Conservation (phyloP, 805 yeast genomes). For the Lachancea meyersii region DNA sequence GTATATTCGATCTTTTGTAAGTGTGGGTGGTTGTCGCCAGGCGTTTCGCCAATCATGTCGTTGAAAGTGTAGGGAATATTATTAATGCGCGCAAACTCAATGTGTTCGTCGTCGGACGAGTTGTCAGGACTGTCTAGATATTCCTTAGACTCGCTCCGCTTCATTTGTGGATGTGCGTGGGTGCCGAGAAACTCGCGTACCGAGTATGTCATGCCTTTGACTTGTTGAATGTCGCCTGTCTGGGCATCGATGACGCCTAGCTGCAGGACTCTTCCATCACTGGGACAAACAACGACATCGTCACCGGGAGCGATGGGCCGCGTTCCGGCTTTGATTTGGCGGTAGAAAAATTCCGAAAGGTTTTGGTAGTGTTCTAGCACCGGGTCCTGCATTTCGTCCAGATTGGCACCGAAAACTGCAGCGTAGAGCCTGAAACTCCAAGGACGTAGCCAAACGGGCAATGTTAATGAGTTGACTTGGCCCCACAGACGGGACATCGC, state of each 20-base stretch:
- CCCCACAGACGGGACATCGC: conserved; percentile 96
- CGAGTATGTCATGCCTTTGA: conserved; percentile 91
- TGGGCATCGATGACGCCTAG: conserved; percentile 63
- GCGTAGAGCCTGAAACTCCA: conserved; percentile 80
- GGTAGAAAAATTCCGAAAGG: conserved; percentile 84
- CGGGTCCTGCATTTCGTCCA: conserved; percentile 82
- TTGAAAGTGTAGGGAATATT: conserved; percentile 68
- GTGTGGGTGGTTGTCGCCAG: conserved; percentile 35
- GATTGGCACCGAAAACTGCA: conserved; percentile 73
- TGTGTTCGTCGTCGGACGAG: conserved; percentile 30
- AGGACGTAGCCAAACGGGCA: conserved; percentile 83
- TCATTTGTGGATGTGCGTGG: conserved; percentile 31
- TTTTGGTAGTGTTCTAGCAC: conserved; percentile 70
- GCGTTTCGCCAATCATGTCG: conserved; percentile 53
- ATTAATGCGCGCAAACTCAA: conserved; percentile 70
- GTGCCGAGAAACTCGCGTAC: conserved; percentile 81
- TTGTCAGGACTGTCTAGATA: conserved; percentile 15
- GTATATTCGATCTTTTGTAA: conserved; percentile 46
- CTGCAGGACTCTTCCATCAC: conserved; percentile 87
- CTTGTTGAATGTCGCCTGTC: conserved; percentile 90
- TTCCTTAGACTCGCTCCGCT: conserved; percentile 24
- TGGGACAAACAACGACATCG: conserved; percentile 69
- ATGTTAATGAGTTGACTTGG: conserved; percentile 66
- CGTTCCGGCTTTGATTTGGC: conserved; percentile 68
- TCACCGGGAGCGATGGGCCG: conserved; percentile 67